phyloP scores from a whole-genome alignment of 2,329 filamentous ascomycete genomes.

The Penicillium sp. region DNA sequence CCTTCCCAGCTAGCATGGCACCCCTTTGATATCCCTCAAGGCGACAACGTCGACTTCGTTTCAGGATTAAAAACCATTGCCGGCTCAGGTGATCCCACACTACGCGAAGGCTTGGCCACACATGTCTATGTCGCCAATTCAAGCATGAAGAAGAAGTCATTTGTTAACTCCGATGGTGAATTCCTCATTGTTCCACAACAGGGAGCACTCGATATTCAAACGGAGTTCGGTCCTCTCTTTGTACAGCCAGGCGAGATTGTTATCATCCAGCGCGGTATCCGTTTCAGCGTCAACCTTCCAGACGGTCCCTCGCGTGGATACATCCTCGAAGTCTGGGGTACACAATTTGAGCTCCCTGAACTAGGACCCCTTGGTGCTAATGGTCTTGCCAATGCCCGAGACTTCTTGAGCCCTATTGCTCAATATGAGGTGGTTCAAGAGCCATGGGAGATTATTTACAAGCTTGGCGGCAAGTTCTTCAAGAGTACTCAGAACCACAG shows the following conservation, averaged over 20 bases:
- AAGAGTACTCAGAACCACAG: constrained; percentile 61
- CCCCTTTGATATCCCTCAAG: constrained; percentile 52
- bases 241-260: constrained; percentile 67
- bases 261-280: constrained; percentile 64
- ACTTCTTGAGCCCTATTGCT: constrained; percentile 64
- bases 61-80: constrained; percentile 55
- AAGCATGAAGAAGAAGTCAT: constrained; percentile 56
- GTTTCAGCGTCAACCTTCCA: constrained; percentile 60
- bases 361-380: constrained; percentile 66
- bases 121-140: constrained; percentile 57
- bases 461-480: constrained; percentile 62
- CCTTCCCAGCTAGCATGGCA: constrained; percentile 60
- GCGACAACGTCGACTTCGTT: constrained; percentile 55
- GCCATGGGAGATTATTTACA: constrained; percentile 59
- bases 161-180: constrained; percentile 64
- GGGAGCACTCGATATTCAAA: constrained; percentile 65
- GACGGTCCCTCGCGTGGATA: constrained; percentile 63
- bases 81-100: constrained; percentile 56
- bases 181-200: constrained; percentile 64
- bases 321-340: constrained; percentile 65
- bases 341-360: constrained; percentile 64
- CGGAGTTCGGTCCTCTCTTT: constrained; percentile 63
- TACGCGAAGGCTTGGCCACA: constrained; percentile 56
- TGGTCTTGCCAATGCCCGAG: constrained; percentile 62
- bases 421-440: constrained; percentile 56